Evolutionary conservation across 257 asterid species (phyloP).

Genomic region (Salvia hispanica): DNA sequence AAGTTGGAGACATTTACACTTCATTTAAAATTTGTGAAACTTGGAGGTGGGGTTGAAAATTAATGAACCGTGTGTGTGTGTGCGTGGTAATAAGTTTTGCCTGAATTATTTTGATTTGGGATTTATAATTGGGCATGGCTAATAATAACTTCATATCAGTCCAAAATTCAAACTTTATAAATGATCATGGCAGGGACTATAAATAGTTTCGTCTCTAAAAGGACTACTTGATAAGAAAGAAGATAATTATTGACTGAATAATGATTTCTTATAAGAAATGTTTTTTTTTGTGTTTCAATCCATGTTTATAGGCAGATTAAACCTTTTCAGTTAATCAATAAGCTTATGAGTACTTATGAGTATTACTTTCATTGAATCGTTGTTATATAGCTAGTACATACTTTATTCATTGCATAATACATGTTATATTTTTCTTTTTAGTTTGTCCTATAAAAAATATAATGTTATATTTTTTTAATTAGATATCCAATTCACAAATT

Average conservation of each 20-base stretch:
- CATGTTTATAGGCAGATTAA: not conserved
- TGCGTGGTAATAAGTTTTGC: not conserved
- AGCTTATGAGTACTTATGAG: too few species aligned
- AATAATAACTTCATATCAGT: not conserved
- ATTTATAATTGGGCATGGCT: not conserved
- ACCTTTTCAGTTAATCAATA: too few species aligned
- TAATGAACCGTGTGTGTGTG: too few species aligned
- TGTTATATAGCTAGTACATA: too few species aligned
- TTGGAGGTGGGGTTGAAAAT: not conserved
- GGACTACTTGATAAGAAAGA: not conserved
- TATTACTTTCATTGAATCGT: too few species aligned
- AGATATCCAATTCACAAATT: too few species aligned
- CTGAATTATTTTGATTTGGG: not conserved
- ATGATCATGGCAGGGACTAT: not conserved
- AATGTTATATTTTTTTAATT: too few species aligned
- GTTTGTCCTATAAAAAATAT: too few species aligned
- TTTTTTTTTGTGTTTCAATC: not conserved
- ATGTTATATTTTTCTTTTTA: too few species aligned
- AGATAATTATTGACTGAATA: conserved; percentile 8
- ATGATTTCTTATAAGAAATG: not conserved
- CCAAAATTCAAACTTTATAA: not conserved
- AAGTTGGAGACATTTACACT: conserved; percentile 26
- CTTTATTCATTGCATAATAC: too few species aligned
- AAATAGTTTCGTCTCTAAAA: not conserved
- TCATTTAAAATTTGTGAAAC: conserved; percentile 4